Base-by-base conservation (phyloP, 257 asterid genomes). In the Rehmannia glutinosa region DNA sequence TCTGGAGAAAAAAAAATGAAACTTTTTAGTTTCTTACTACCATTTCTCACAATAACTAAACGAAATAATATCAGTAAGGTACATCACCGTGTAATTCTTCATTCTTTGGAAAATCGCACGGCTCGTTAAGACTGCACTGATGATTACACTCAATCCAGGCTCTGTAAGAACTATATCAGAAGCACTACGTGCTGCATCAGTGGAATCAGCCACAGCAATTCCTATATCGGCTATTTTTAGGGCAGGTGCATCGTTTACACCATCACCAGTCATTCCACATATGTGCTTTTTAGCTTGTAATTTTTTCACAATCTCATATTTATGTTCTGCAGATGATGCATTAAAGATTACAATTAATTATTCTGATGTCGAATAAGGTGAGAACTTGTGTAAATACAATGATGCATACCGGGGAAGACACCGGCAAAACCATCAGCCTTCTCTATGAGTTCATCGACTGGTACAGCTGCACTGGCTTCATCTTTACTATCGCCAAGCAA, bases 341-440 rank as follows among this genome's bases (percentile, higher is more conserved):
- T 3, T 24, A 1, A 38, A 45, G 6, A 30, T 30, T 30, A 6
- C 35, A 2, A 30, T 30, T 30, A 30, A 30, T 30, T 60, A 41
- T 27, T 17, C 28, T 12, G 13, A n/a, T n/a, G n/a, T n/a, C n/a
- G n/a, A n/a, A 15, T 15, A 28, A 55, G 21, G 63, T 11, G 38
- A 27, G 20, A 53, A 12, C 15, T 24, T 28, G 15, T 7, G 42
- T 39, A 13, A 6, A 30, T 24, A 28, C 10, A 10, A 50, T 0
- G 8, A 49, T 15, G 32, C 62, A 52, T 66, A 80, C 85, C 82
- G 0, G 85, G 85, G 47, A 80, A 76, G 41, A 80, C 85, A 27
- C 85, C 85, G 28, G 85, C 85, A 73, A 80, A 80, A 19, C 84
- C 84, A 61, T 80, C 84, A 0, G 81, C 81, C 58, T 72, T 75